Percentiles rank a stretch among this genome's conserved stretches.
Conservation (phyloP, 2,329 filamentous ascomycete species). For the Plectosphaerella cucumerina region DNA sequence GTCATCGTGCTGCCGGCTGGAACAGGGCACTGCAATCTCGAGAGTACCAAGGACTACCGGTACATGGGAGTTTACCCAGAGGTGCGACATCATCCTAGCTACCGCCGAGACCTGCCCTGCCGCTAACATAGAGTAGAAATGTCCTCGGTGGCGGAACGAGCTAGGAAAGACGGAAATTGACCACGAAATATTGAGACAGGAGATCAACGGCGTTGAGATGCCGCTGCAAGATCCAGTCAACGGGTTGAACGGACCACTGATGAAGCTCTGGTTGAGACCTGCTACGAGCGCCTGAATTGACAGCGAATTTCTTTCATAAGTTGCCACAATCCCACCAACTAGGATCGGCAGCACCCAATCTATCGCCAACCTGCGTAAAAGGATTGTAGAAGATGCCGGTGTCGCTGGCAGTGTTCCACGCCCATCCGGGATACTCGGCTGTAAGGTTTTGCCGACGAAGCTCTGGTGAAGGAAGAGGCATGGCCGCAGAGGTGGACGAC, state of each 20-base stretch:
- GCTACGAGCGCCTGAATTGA: background rate
- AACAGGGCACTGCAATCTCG: conserved; percentile 12
- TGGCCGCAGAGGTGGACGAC: background rate
- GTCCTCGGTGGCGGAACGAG: conserved; percentile 15
- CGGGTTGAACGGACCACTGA: conserved; percentile 10
- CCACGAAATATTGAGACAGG: conserved; percentile 3
- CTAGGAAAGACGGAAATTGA: conserved; percentile 8
- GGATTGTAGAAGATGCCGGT: background rate
- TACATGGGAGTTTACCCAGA: conserved; percentile 15
- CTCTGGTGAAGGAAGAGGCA: background rate
- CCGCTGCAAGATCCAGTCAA: conserved; percentile 13
- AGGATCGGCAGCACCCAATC: background rate
- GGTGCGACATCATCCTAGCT: background rate
- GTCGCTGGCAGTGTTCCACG: background rate
- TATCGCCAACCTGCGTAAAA: background rate
- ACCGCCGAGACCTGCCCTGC: background rate
- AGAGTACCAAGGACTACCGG: conserved; percentile 13
- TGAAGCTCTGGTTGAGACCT: conserved; percentile 6
- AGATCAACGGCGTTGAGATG: conserved; percentile 11
- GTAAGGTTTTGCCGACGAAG: background rate
- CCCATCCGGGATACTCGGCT: background rate
- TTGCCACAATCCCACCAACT: background rate
- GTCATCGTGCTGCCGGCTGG: conserved; percentile 15
- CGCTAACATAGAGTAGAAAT: conserved; percentile 4
- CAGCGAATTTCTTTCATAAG: background rate